Evolutionary conservation across 2,329 filamentous ascomycete genomes (phyloP), one percentile per base, ranked within the genome.

Genomic region (Pseudocercospora eumusae): DNA sequence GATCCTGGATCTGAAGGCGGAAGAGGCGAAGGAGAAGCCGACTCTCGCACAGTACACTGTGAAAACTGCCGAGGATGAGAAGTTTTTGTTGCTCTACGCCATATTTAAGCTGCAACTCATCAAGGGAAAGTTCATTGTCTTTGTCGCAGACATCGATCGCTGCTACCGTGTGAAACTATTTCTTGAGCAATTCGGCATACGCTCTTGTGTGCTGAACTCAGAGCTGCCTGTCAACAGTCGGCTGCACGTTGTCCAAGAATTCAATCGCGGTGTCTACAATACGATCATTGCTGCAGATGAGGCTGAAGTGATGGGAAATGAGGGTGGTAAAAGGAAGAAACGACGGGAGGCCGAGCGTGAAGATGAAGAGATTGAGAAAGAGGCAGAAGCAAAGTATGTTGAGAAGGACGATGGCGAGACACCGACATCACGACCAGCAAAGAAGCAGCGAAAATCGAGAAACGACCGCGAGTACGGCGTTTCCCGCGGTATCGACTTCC

Each of bases 211-310:
- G 27, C 80, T 99, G 44, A 99, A 99, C 78, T 95, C 92, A 0
- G 93, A 99, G 74, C 79, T 99, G 36, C 95, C 95, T 0, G 88
- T 98, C 67, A 97, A 97, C 72, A 95, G 91, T 1, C 84, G 95
- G 63, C 87, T 97, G 42, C 93, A 99, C 74, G 92, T 96, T 1
- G 93, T 99, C 2, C 90, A 98, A 71, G 92, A 98, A 75, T 99
- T 99, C 79, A 99, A 98, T 80, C 90, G 91, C 77, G 91, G 91
- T 57, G 88, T 98, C 6, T 99, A 99, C 82, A 93, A 99, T 71
- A 97, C 98, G 65, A 93, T 99, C 68, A 96, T 99, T 70, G 95
- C 95, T 0, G 93, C 92, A 0, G 95, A 99, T 70, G 93, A 96
- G 74, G 89, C 90, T 67, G 92, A 96, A 73, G 85, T 96, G 10